phyloP scores from a whole-genome alignment of 371 early-diverging fungal species.

The Mucor irregularis region DNA sequence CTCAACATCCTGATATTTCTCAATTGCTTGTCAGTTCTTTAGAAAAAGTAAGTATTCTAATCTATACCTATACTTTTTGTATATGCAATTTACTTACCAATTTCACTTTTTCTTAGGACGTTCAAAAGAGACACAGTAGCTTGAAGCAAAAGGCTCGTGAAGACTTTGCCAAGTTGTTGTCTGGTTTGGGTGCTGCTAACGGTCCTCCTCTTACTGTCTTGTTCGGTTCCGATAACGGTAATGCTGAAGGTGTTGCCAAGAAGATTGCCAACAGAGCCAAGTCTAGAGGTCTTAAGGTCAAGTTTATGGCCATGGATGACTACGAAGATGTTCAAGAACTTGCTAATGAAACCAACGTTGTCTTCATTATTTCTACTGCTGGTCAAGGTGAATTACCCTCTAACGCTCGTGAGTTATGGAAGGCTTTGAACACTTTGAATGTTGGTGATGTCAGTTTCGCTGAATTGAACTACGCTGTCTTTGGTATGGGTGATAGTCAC shows the following conservation, averaged over 20 bases:
- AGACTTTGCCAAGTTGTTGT: constrained; percentile 69
- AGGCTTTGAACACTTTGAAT: constrained; percentile 57
- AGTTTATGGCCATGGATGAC: constrained; percentile 80
- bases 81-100: not conserved
- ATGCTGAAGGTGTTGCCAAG: constrained; percentile 84
- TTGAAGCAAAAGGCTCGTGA: constrained; percentile 55
- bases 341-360: constrained; percentile 71
- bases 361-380: constrained; percentile 83
- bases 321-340: constrained; percentile 76
- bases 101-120: constrained; percentile 32
- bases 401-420: constrained; percentile 87
- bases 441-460: constrained; percentile 66
- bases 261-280: constrained; percentile 79
- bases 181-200: constrained; percentile 66
- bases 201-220: constrained; percentile 82
- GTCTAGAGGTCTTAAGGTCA: constrained; percentile 75
- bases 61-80: too few relatives aligned
- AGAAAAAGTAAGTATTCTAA: constrained; percentile 38
- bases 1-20: constrained; percentile 63
- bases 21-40: constrained; percentile 51
- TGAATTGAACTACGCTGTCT: constrained; percentile 75
- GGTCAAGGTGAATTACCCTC: constrained; percentile 96
- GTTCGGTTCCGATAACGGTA: constrained; percentile 91
- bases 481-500: constrained; percentile 92
- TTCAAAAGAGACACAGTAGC: constrained; percentile 53